Percentiles rank a stretch among this genome's conserved stretches.
These are phyloP conservation scores for Termitomyces sp. DNA, from an alignment of 768 basidiomycete species.

Conservation along the genomic window DNA sequence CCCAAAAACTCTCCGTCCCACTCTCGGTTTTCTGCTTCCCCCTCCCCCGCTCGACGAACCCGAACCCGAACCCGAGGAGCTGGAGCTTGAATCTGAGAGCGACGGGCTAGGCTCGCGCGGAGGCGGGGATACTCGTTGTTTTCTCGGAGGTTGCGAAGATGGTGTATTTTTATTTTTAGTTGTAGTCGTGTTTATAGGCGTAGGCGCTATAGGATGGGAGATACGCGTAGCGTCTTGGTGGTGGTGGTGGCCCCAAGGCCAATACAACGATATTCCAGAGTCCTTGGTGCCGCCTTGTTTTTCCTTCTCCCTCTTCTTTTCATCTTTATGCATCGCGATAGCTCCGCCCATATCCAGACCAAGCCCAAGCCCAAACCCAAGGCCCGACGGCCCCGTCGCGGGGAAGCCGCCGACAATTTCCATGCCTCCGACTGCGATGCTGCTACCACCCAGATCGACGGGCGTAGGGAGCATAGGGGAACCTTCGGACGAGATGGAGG, in stretches of 20 bases:
- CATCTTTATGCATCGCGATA: no score
- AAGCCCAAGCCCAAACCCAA: background rate
- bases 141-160: no score
- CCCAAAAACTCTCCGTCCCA: background rate
- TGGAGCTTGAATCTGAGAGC: background rate
- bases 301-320: constrained; percentile 18
- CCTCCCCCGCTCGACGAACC: background rate
- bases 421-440: no score
- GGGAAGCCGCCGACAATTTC: background rate
- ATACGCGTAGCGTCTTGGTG: no score
- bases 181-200: no score
- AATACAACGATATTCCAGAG: constrained; percentile 13
- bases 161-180: no score
- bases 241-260: constrained; percentile 13
- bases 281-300: no score
- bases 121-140: no score
- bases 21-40: background rate
- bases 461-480: constrained; percentile 9
- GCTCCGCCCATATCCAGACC: constrained; percentile 17
- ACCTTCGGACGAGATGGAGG: background rate
- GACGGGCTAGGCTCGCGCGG: background rate
- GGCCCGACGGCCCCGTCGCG: background rate
- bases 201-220: no score
- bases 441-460: constrained; percentile 4
- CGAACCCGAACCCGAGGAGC: background rate